Base-by-base conservation (phyloP, 495 filamentous ascomycete genomes). In the Pseudevernia furfuracea region DNA sequence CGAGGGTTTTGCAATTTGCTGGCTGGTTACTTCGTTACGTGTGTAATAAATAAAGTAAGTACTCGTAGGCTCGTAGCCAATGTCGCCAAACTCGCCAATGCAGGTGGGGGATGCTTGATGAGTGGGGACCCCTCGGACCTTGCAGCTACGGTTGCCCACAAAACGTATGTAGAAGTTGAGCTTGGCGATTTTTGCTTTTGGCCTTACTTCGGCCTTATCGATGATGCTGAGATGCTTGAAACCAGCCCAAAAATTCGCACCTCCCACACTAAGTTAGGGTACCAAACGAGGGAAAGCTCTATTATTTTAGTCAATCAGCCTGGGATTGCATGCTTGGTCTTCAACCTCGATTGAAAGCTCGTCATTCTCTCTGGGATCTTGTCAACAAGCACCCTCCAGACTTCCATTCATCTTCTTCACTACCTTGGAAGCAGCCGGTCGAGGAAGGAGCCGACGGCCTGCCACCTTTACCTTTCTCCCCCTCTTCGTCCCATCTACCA, bases 291-390 rank as follows among this genome's bases (percentile, higher is more conserved):
- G n/a, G n/a, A n/a, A n/a, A 30, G 56, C 32, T 58, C 43, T 48
- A 23, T 56, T 57, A 63, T 56, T 48, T 60, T 15, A 37, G 37
- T 61, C 41, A 25, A 63, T 67, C 23, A 49, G 25, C 43, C 39
- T 32, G 43, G 6, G 48, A 15, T 23, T 73, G 71, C 70, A 85
- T 85, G 82, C 79, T 87, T 74, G 84, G 84, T 70, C 74, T 87
- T 67, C 75, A 80, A 70, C 86, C 82, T 72, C 83, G 81, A 71
- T 74, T 92, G 68, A 85, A 79, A 81, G 78, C 82, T 74, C 87
- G 87, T 71, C 84, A 85, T 60, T 92, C 89, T 58, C 77, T 91
- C 68, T 81, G 90, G 74, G 87, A 90, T 60, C 78, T 92, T 68
- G 80, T 92, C 70, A 77, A 78, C 70, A 69, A 71, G 68, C 61